A percentile compares a stretch with the other conserved stretches of the same genome.
Evolutionary conservation across 192 early-diverging fungal species (phyloP).

Genomic region (Gamsiella multidivaricata): DNA sequence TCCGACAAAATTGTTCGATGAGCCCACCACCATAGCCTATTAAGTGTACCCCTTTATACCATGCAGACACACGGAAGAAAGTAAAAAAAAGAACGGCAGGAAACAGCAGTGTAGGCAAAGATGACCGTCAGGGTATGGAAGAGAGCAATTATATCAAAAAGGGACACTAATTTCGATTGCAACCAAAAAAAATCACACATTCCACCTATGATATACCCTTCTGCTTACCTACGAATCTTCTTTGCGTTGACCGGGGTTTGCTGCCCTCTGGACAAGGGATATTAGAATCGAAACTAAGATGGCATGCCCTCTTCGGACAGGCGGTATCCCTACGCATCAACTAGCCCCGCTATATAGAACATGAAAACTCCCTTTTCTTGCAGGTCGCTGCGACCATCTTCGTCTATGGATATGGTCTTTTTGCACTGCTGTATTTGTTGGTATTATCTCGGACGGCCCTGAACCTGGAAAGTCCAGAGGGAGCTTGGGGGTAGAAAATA

Average conservation of each 20-base stretch:
- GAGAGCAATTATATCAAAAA: conserved; percentile 11
- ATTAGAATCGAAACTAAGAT: conserved; percentile 17
- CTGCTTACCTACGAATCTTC: background rate
- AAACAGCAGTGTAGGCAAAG: too few relatives aligned
- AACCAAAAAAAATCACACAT: conserved; percentile 51
- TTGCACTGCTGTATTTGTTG: background rate
- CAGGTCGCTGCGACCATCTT: too few relatives aligned
- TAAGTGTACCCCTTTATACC: too few relatives aligned
- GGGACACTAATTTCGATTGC: conserved; percentile 42
- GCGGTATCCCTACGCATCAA: too few relatives aligned
- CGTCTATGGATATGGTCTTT: background rate
- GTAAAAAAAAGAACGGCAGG: too few relatives aligned
- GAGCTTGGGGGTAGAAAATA: background rate
- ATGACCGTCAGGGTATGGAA: background rate
- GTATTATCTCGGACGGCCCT: conserved; percentile 33
- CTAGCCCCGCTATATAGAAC: conserved; percentile 27
- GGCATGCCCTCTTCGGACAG: too few relatives aligned
- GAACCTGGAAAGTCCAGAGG: conserved; percentile 13
- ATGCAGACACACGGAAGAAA: too few relatives aligned
- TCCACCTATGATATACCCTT: too few relatives aligned
- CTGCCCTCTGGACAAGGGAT: conserved; percentile 1
- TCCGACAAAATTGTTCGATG: too few relatives aligned
- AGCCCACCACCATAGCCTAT: too few relatives aligned
- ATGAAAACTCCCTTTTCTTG: conserved; percentile 17
- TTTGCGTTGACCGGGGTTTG: background rate